Evolutionary conservation across 139 green algal species (phyloP).

Genomic region (Chlamydomonas urium): DNA sequence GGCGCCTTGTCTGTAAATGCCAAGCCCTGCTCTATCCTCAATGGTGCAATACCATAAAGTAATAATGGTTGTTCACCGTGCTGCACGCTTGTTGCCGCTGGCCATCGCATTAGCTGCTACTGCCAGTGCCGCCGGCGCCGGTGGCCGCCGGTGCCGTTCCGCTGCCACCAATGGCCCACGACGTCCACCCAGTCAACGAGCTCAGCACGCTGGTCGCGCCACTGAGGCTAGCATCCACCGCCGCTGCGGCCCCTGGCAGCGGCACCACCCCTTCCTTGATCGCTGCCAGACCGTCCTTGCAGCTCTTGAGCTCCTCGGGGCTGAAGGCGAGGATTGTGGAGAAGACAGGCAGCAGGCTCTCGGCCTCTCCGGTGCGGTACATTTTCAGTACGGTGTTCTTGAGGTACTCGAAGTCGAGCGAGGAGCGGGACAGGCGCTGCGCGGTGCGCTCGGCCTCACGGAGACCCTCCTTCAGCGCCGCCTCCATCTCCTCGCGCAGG

Average conservation of each 20-base stretch:
- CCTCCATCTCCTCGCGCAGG: slow-evolving; percentile 51
- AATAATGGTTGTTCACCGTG: too few species aligned
- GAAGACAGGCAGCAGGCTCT: slow-evolving; percentile 52
- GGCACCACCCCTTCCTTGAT: slow-evolving; percentile 29
- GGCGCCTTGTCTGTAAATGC: too few species aligned
- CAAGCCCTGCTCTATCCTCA: too few species aligned
- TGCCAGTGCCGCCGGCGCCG: too few species aligned
- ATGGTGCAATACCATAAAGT: too few species aligned
- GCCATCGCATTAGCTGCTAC: too few species aligned
- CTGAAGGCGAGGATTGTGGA: slow-evolving; percentile 43
- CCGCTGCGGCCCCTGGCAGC: slow-evolving; percentile 37
- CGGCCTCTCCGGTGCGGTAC: slow-evolving; percentile 49
- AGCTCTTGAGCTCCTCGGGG: slow-evolving; percentile 27
- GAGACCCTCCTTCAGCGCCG: slow-evolving; percentile 51
- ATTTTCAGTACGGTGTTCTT: slow-evolving; percentile 52
- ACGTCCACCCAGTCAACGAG: slow-evolving; percentile 23
- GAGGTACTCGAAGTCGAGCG: slow-evolving; percentile 52
- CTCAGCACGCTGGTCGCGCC: slow-evolving; percentile 22
- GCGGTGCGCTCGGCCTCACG: slow-evolving; percentile 33
- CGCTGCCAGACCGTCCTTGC: slow-evolving; percentile 24
- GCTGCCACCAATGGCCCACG: too few species aligned
- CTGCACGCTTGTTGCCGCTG: too few species aligned
- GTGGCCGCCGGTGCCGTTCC: too few species aligned
- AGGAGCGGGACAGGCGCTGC: neutral
- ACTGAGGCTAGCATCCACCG: slow-evolving; percentile 29